Evolutionary conservation across 495 filamentous ascomycete species (phyloP), one percentile per base, ranked within the genome.

Genomic region (Antarctomyces pellizariae): DNA sequence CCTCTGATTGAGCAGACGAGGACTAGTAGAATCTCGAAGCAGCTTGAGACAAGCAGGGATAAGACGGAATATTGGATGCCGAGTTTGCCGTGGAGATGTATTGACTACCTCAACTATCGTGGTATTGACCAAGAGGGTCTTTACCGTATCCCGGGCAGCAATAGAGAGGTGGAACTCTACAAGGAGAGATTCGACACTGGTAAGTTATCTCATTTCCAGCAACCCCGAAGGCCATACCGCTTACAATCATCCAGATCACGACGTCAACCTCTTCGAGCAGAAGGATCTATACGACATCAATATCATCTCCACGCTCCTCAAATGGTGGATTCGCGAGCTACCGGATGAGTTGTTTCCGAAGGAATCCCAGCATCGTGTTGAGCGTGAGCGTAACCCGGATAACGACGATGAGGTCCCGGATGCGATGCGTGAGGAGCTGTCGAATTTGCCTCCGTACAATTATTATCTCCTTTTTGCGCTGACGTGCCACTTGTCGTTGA

Each of bases 51-150:
- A 30, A 89, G 76, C 9, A 57, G 67, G 23, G 82, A 92, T 41
- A 91, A 91, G 58, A 91, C 82, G 0, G 82, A 90, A 39, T 92
- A 83, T 42, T 92, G 82, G 82, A 86, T 92, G 78, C 82, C 82
- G 0, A 75, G 78, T 10, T 67, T 92, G 24, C 82, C 82, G 0
- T 90, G 80, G 64, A 59, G 82, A 27, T 83, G 74, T 15, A 86
- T 92, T 36, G 82, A 92, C 48, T 92, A 84, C 45, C 64, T 92
- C 14, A 90, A 92, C 42, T 75, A 75, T 42, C 80, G 77, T 40
- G 80, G 79, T 5, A 79, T 70, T 35, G 79, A 90, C 37, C 75
- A 83, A 28, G 82, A 91, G 46, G 82, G 82, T 4, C 57, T 92
- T 5, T 92, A 91, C 40, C 62, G 82, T 18, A 66, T 92, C 17